Evolutionary conservation across 139 green algal genomes (phyloP).

Genomic region (Micractinium conductrix): DNA sequence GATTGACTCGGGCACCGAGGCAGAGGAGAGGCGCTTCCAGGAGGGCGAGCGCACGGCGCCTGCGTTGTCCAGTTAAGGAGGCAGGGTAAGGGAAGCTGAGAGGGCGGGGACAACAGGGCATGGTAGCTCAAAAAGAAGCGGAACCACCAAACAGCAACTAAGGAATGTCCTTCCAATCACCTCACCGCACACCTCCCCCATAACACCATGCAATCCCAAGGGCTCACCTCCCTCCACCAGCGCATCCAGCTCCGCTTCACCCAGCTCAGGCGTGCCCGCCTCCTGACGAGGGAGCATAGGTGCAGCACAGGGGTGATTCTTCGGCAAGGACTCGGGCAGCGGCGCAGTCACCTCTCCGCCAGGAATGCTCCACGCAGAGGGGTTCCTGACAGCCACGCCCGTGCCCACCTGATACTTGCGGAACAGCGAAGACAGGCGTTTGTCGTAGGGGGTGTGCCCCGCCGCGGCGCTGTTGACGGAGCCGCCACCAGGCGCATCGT

Average conservation of each 20-base stretch:
- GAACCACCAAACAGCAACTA: too few relatives aligned
- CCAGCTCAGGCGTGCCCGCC: slow-evolving; percentile 33
- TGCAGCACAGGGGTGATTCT: too few relatives aligned
- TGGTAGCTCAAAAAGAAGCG: too few relatives aligned
- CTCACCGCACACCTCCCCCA: neutral
- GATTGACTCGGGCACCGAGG: slow-evolving; percentile 40
- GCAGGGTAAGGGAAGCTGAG: too few relatives aligned
- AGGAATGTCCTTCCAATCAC: neutral
- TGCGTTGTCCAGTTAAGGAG: too few relatives aligned
- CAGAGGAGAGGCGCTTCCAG: slow-evolving; percentile 41
- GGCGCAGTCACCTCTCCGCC: too few relatives aligned
- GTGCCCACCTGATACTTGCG: slow-evolving; percentile 38
- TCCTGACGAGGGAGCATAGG: too few relatives aligned
- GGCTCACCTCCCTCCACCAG: slow-evolving; percentile 1
- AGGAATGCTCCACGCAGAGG: too few relatives aligned
- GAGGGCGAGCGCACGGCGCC: slow-evolving; percentile 11
- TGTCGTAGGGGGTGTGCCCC: slow-evolving; percentile 43
- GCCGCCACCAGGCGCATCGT: neutral
- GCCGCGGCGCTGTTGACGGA: slow-evolving; percentile 42
- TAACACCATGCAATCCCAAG: neutral
- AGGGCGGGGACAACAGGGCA: too few relatives aligned
- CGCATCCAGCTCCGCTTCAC: slow-evolving; percentile 5
- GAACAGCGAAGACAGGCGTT: slow-evolving; percentile 41
- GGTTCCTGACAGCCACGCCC: too few relatives aligned
- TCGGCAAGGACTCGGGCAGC: too few relatives aligned